phyloP scores from a whole-genome alignment of 2,329 filamentous ascomycete species.

The Sarocladium strictum region DNA sequence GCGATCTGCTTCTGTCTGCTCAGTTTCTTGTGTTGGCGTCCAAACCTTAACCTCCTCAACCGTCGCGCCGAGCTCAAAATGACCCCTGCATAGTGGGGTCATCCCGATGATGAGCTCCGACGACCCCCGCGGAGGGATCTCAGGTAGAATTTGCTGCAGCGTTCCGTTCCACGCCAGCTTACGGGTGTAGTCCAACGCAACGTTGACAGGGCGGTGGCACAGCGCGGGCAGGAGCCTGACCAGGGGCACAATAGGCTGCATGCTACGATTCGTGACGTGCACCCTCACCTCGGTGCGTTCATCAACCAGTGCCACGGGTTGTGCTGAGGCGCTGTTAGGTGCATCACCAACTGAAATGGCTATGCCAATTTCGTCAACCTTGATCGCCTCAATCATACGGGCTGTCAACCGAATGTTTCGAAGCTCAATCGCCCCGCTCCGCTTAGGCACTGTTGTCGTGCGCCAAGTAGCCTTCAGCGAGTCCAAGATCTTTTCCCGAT shows the following conservation, averaged over 20 bases:
- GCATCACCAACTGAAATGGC: constrained; percentile 46
- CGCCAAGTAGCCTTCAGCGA: constrained; percentile 67
- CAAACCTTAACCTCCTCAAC: constrained; percentile 71
- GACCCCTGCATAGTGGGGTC: constrained; percentile 69
- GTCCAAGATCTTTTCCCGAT: constrained; percentile 73
- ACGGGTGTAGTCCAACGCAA: constrained; percentile 75
- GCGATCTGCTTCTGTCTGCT: constrained; percentile 18
- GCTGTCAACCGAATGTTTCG: constrained; percentile 66
- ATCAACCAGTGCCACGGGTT: constrained; percentile 29
- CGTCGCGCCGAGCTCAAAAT: constrained; percentile 74
- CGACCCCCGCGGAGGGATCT: constrained; percentile 52
- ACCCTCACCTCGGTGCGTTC: constrained; percentile 64
- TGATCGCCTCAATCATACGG: constrained; percentile 78
- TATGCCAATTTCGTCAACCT: constrained; percentile 71
- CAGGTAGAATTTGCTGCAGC: constrained; percentile 66
- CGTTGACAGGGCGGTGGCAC: constrained; percentile 62
- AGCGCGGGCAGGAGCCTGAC: constrained; percentile 73
- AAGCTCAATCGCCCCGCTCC: constrained; percentile 67
- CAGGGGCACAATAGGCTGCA: constrained; percentile 61
- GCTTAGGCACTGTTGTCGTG: constrained; percentile 41
- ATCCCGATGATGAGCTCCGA: constrained; percentile 61
- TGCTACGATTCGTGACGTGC: constrained; percentile 68
- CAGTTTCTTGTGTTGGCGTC: constrained; percentile 22
- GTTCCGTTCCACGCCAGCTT: constrained; percentile 82
- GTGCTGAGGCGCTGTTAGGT: constrained; percentile 13